A percentile compares a stretch with the other conserved stretches of the same genome.
Conservation (phyloP, 129 eudicot genomes). For the Centaurea solstitialis region DNA sequence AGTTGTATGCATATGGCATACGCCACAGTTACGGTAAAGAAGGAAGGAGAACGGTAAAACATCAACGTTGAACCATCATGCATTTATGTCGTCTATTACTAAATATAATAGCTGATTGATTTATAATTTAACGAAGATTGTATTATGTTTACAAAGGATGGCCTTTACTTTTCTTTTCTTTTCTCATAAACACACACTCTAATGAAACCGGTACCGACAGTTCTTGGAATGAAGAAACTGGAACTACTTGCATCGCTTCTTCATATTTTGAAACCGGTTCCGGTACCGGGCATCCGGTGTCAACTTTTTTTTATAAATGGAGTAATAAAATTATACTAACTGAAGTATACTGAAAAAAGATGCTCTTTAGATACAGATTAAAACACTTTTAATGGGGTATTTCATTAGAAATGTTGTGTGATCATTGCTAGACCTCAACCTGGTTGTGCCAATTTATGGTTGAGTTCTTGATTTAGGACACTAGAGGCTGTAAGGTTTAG, state of each 20-base stretch:
- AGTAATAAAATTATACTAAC: background rate
- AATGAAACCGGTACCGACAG: no score
- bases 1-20: slow-evolving; percentile 89
- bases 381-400: background rate
- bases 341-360: background rate
- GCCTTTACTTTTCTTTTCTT: background rate
- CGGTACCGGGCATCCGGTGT: no score
- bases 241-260: no score
- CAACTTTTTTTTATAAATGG: background rate
- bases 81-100: background rate
- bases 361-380: background rate
- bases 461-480: background rate
- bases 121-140: background rate
- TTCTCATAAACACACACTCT: background rate
- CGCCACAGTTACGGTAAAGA: slow-evolving; percentile 99
- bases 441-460: background rate
- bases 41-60: slow-evolving; percentile 95
- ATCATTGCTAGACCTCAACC: background rate
- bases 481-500: background rate
- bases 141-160: background rate
- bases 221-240: no score
- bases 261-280: no score
- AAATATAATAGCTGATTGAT: background rate
- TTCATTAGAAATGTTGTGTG: background rate
- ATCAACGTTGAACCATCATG: slow-evolving; percentile 17